Conservation (phyloP, 306 rosid species). For the Mucuna pruriens region DNA sequence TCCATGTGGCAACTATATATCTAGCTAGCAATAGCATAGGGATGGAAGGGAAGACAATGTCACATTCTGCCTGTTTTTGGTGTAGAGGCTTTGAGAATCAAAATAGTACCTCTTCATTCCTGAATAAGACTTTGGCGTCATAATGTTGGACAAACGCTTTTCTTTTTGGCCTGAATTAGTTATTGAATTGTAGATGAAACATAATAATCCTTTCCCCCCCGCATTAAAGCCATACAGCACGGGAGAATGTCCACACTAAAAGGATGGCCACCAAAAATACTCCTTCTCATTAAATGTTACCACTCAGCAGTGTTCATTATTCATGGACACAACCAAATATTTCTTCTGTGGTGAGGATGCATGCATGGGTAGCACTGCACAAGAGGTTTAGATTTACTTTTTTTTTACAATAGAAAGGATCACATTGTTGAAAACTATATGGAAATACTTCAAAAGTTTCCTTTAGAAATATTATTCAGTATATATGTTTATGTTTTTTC, state of each 20-base stretch:
- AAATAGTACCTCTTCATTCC: background rate
- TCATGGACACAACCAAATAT: background rate
- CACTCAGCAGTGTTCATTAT: background rate
- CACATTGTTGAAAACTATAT: background rate
- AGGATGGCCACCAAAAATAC: slow-evolving; percentile 1
- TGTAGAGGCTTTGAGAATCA: slow-evolving; percentile 26
- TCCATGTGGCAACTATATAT: background rate
- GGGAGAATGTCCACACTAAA: slow-evolving; percentile 39
- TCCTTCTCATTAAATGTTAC: background rate
- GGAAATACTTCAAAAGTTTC: background rate
- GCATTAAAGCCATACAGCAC: slow-evolving; percentile 15
- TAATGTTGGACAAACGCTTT: slow-evolving; percentile 45
- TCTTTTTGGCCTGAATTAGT: slow-evolving; percentile 37
- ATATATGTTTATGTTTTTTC: background rate
- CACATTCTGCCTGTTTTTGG: background rate
- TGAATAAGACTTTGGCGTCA: slow-evolving; percentile 45
- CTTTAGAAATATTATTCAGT: background rate
- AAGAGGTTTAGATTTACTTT: background rate
- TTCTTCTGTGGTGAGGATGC: background rate
- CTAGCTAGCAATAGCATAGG: background rate
- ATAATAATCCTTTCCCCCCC: background rate
- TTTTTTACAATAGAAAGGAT: background rate
- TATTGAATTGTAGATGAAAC: slow-evolving; percentile 48
- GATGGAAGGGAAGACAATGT: slow-evolving; percentile 28
- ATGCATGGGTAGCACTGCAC: background rate